phyloP scores from a whole-genome alignment of 1,284 basidiomycete genomes.

The Ustilago esculenta region DNA sequence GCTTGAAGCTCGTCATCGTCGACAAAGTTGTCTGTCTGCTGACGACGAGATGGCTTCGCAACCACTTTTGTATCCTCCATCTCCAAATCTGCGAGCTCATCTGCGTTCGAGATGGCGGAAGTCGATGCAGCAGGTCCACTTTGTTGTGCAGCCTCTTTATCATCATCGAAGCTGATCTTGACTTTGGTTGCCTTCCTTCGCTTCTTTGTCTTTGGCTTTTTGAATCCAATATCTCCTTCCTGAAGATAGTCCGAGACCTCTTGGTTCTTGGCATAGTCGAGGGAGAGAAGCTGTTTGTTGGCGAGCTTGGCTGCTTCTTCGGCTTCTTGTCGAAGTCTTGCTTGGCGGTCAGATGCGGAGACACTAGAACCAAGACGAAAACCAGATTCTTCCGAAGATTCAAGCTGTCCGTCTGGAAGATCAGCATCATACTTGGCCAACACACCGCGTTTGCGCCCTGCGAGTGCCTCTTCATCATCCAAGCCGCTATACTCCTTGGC shows the following conservation, averaged over 20 bases:
- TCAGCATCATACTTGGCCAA: slow-evolving; percentile 95
- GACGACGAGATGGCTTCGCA: slow-evolving; percentile 2
- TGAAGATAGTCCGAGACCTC: slow-evolving; percentile 87
- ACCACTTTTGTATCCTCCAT: slow-evolving; percentile 72
- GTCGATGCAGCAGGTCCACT: slow-evolving; percentile 38
- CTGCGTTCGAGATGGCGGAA: slow-evolving; percentile 34
- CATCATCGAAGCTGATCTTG: slow-evolving; percentile 75
- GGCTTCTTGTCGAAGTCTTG: slow-evolving; percentile 70
- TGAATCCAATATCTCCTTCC: slow-evolving; percentile 91
- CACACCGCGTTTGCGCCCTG: slow-evolving; percentile 81
- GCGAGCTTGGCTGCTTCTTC: slow-evolving; percentile 72
- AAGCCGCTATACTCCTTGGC: slow-evolving; percentile 91
- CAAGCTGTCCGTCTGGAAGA: slow-evolving; percentile 72
- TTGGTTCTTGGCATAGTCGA: slow-evolving; percentile 87
- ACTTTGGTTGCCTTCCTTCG: slow-evolving; percentile 89
- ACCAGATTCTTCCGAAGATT: slow-evolving; percentile 26
- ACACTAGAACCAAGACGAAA: slow-evolving; percentile 48
- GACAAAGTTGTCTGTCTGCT: slow-evolving; percentile 75
- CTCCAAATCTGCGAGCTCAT: slow-evolving; percentile 67
- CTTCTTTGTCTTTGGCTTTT: slow-evolving; percentile 81
- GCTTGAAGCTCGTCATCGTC: slow-evolving; percentile 99
- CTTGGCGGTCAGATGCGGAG: slow-evolving; percentile 60
- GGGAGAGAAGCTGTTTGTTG: slow-evolving; percentile 73
- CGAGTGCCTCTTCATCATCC: slow-evolving; percentile 83
- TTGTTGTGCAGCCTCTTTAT: slow-evolving; percentile 66